phyloP scores from a whole-genome alignment of 805 yeast species.

The Cyberlindnera sargentensis region DNA sequence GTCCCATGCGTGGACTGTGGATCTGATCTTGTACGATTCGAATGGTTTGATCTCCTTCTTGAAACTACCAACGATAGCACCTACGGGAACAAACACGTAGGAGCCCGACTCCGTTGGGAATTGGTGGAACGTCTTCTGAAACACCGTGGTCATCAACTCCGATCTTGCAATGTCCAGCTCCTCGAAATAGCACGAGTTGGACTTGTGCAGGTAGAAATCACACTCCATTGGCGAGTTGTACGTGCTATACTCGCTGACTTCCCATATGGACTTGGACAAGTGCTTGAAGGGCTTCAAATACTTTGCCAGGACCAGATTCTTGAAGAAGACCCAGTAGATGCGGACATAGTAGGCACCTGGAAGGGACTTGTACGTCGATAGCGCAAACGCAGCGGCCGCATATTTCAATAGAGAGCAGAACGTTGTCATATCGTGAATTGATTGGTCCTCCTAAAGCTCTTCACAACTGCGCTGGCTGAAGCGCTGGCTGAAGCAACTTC shows the following conservation, averaged over 20 bases:
- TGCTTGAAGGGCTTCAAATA: conserved; percentile 10
- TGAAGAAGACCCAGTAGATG: conserved; percentile 44
- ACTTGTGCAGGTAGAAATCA: conserved; percentile 82
- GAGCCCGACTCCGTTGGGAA: conserved; percentile 35
- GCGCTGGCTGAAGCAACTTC: no score
- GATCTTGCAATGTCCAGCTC: conserved; percentile 80
- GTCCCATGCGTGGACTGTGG: conserved; percentile 75
- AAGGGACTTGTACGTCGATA: conserved; percentile 51
- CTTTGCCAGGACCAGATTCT: conserved; percentile 34
- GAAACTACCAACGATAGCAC: conserved; percentile 60
- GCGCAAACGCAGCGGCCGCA: conserved; percentile 13
- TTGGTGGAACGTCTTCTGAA: conserved; percentile 48
- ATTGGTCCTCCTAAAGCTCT: no score
- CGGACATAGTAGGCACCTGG: conserved; percentile 63
- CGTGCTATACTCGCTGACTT: conserved; percentile 36
- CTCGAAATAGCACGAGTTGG: conserved; percentile 75
- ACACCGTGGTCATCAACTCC: conserved; percentile 46
- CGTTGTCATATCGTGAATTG: no score
- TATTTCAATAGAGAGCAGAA: conserved; percentile 1
- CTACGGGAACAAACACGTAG: conserved; percentile 61
- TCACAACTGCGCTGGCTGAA: no score
- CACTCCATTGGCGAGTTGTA: conserved; percentile 73
- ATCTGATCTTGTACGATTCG: conserved; percentile 45
- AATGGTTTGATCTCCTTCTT: conserved; percentile 69
- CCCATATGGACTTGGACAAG: conserved; percentile 29